Evolutionary conservation across 345 rosid genomes (phyloP).

Genomic region (Populus pruinosa): DNA sequence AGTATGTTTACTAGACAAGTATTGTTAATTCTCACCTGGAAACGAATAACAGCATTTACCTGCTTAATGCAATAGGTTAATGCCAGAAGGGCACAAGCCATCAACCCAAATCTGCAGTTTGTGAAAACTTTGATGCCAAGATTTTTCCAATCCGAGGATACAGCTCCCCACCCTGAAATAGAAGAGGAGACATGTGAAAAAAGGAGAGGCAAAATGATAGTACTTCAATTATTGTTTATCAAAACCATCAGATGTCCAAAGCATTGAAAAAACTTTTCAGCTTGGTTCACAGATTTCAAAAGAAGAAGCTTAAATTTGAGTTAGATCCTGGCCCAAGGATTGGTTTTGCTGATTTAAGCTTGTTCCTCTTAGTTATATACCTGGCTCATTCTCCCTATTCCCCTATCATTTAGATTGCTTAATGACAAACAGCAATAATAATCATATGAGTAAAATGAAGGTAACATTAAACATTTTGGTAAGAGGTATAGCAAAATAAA

Average conservation of each 20-base stretch:
- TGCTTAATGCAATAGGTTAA: constrained; percentile 95
- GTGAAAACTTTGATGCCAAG: constrained; percentile 97
- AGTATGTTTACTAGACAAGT: no score
- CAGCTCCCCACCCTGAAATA: constrained; percentile 86
- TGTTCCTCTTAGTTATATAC: no score
- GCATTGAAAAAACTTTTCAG: not conserved
- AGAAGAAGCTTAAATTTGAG: no score
- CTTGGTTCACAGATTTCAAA: no score
- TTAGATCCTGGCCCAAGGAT: no score
- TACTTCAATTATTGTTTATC: not conserved
- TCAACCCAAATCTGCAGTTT: constrained; percentile 95
- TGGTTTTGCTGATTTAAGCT: no score
- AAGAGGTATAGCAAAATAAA: constrained; percentile 16
- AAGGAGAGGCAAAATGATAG: not conserved
- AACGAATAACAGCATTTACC: constrained; percentile 39
- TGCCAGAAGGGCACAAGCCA: constrained; percentile 98
- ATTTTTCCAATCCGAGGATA: constrained; percentile 94
- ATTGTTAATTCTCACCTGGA: not conserved
- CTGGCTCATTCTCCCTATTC: no score
- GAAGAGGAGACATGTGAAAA: constrained; percentile 15
- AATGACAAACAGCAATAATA: not conserved
- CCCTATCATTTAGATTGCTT: no score
- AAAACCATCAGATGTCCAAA: not conserved
- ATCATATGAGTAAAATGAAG: not conserved
- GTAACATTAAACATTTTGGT: constrained; percentile 3